Evolutionary conservation across 805 yeast genomes (phyloP), one percentile per base, ranked within the genome.

Genomic region (Naumovozyma castellii): DNA sequence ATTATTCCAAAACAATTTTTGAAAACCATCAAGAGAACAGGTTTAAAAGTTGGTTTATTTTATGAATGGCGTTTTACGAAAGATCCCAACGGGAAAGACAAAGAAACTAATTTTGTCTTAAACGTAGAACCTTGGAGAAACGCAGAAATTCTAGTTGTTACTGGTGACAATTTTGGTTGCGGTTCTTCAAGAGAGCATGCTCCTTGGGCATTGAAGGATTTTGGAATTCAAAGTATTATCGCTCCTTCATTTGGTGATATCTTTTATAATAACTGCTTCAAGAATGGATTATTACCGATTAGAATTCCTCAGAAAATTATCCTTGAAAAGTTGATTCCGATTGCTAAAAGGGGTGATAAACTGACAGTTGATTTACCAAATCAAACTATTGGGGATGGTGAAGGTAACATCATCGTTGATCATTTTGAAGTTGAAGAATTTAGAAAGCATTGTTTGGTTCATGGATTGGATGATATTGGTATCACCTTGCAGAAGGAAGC

Each of bases 171-270:
- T 72, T 92, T 92, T 61, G 98, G 98, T 50, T 92, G 98, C 71
- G 98, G 98, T 56, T 88, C 97, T 32, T 88, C 97, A 2, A 85
- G 98, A 75, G 98, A 92, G 66, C 98, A 92, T 58, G 98, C 98
- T 27, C 97, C 98, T 43, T 92, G 98, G 98, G 97, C 98, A 2
- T 73, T 92, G 50, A 88, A 87, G 56, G 98, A 92, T 67, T 92
- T 92, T 57, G 98, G 98, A 65, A 87, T 92, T 64, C 81, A 84
- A 64, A 81, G 90, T 47, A 84, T 92, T 57, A 88, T 92, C 63
- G 97, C 97, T 4, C 98, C 97, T 42, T 87, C 97, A 0, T 92
- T 90, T 53, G 98, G 97, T 63, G 98, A 92, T 66, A 92, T 92
- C 54, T 92, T 92, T 73, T 88, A 85, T 77, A 92, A 84, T 71